Conservation (phyloP, 306 rosid species). For the Corylus avellana region DNA sequence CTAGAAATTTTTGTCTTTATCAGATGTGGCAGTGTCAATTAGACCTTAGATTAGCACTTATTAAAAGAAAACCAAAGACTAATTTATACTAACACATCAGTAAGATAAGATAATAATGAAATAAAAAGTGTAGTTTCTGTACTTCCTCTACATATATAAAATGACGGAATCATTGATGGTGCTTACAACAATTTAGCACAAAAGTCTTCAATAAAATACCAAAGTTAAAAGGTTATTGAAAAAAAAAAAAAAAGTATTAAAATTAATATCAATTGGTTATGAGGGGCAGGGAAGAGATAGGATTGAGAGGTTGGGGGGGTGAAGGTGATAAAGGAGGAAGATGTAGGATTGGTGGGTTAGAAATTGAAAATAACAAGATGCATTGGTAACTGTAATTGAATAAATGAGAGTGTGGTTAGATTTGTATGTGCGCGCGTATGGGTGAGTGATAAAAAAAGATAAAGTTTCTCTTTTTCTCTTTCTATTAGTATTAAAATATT, state of each 20-base stretch:
- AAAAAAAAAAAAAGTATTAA: background rate
- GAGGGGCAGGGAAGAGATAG: constrained; percentile 12
- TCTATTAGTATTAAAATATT: constrained; percentile 44
- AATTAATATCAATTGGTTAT: background rate
- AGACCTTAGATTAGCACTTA: no score
- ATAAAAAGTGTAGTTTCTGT: no score
- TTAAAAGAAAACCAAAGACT: no score
- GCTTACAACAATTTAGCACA: background rate
- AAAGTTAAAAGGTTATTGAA: background rate
- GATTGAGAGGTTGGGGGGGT: constrained; percentile 10
- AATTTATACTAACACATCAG: no score
- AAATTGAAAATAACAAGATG: constrained; percentile 62
- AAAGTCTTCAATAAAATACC: background rate
- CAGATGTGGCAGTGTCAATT: no score
- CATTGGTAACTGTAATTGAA: constrained; percentile 53
- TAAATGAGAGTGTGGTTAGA: constrained; percentile 41
- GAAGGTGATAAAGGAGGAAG: constrained; percentile 17
- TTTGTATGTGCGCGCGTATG: constrained; percentile 47
- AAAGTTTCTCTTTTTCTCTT: constrained; percentile 54
- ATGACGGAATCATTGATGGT: background rate
- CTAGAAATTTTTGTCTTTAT: no score
- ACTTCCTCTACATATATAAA: background rate
- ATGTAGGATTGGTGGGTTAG: constrained; percentile 35
- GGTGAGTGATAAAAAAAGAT: constrained; percentile 43
- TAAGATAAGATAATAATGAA: no score